phyloP scores from a whole-genome alignment of 2,329 filamentous ascomycete species.

The Penicillium glabrum region DNA sequence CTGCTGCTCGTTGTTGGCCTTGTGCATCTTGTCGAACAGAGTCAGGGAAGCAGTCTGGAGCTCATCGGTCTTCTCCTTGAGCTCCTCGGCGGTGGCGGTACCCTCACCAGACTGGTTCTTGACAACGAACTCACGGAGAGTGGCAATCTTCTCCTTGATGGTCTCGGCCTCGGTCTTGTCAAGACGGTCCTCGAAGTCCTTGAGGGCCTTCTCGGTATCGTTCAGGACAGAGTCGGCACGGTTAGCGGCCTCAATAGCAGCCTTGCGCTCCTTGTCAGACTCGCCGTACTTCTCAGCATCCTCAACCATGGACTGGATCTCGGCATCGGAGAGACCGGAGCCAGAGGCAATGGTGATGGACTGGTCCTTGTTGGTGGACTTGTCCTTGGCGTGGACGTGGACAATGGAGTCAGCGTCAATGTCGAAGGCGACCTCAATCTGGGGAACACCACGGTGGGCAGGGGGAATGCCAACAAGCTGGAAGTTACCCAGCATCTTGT shows the following conservation, averaged over 20 bases:
- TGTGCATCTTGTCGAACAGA: conserved; percentile 99
- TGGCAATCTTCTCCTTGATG: conserved; percentile 89
- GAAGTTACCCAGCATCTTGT: conserved; percentile 99
- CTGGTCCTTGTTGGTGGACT: conserved; percentile 99
- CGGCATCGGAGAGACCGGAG: conserved; percentile 88
- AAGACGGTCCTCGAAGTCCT: conserved; percentile 92
- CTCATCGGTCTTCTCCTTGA: conserved; percentile 98
- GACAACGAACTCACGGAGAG: conserved; percentile 84
- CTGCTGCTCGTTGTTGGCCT: conserved; percentile 73
- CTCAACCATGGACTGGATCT: conserved; percentile 97
- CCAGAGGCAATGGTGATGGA: conserved; percentile 98
- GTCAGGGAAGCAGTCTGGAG: conserved; percentile 93
- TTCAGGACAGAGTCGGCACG: conserved; percentile 93
- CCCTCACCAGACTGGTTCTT: conserved; percentile 94
- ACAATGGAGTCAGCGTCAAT: conserved; percentile 98
- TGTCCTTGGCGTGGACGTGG: conserved; percentile 97
- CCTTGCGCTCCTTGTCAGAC: conserved; percentile 94
- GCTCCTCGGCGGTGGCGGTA: conserved; percentile 79
- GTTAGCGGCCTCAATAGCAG: conserved; percentile 94
- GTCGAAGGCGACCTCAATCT: conserved; percentile 97
- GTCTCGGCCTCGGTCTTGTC: conserved; percentile 93
- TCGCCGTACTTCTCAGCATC: conserved; percentile 97
- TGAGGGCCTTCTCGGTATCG: conserved; percentile 97
- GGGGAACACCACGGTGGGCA: conserved; percentile 92
- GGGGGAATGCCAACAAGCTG: conserved; percentile 96